Conservation (phyloP, 257 asterid species). For the Verbascum thapsus region DNA sequence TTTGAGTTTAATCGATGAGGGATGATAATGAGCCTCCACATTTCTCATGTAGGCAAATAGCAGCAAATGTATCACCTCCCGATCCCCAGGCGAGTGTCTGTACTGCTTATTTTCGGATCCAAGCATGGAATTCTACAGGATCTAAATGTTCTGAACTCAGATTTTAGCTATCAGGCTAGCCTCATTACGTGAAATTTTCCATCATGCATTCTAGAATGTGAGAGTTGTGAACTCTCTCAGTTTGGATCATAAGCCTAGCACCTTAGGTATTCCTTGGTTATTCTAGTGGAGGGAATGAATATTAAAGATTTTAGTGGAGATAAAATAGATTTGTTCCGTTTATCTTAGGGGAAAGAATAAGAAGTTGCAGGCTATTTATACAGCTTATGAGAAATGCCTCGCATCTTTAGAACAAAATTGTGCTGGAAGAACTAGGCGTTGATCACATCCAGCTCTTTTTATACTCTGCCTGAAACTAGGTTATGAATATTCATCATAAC, state of each 20-base stretch:
- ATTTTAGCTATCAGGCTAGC: constrained; percentile 16
- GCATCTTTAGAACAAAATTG: too few relatives aligned
- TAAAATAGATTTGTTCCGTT: too few relatives aligned
- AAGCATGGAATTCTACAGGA: constrained; percentile 22
- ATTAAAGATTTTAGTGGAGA: neutral
- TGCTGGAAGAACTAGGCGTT: too few relatives aligned
- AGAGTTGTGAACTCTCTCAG: neutral
- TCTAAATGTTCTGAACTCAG: constrained; percentile 3
- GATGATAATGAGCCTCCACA: constrained; percentile 32
- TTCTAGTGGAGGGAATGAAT: constrained; percentile 22
- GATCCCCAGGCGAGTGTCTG: constrained; percentile 57
- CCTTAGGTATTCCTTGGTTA: constrained; percentile 10
- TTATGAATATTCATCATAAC: too few relatives aligned
- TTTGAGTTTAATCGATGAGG: constrained; percentile 16
- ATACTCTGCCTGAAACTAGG: too few relatives aligned
- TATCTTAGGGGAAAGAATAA: too few relatives aligned
- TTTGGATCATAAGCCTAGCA: neutral
- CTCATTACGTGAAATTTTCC: neutral
- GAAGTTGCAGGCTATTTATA: too few relatives aligned
- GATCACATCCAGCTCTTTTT: too few relatives aligned
- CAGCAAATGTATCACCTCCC: constrained; percentile 59
- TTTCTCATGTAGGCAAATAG: constrained; percentile 60
- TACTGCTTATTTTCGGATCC: constrained; percentile 17
- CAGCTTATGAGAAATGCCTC: too few relatives aligned
- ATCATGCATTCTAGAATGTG: constrained; percentile 9